phyloP scores from a whole-genome alignment of 345 rosid genomes.

The Cardiospermum halicacabum region DNA sequence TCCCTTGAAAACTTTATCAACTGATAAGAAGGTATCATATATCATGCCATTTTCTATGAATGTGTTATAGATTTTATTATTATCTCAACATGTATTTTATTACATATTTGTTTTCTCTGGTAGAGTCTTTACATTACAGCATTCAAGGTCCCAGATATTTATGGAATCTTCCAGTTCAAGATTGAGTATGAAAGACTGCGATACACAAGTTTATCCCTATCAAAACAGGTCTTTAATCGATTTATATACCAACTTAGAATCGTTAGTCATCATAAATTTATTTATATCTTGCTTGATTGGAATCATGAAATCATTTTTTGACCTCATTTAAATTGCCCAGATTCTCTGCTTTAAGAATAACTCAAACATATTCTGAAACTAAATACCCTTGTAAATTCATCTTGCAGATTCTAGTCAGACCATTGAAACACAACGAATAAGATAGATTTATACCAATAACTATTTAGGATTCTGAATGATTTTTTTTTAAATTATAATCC shows the following conservation, averaged over 20 bases:
- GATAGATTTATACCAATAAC: constrained; percentile 65
- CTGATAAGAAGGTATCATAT: constrained; percentile 44
- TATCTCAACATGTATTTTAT: no score
- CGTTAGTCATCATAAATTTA: no score
- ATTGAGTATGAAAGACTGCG: constrained; percentile 68
- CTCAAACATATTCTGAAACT: no score
- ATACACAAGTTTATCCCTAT: constrained; percentile 57
- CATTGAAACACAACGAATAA: constrained; percentile 65
- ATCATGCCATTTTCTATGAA: not conserved
- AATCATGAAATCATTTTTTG: not conserved
- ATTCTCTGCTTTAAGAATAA: no score
- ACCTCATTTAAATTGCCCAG: no score
- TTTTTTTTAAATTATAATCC: no score
- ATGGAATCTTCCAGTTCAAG: constrained; percentile 75
- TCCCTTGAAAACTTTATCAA: constrained; percentile 57
- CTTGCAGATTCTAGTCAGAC: constrained; percentile 62
- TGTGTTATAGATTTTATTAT: no score
- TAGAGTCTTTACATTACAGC: constrained; percentile 63
- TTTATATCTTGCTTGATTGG: no score
- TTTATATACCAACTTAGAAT: no score
- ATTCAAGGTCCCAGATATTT: constrained; percentile 73
- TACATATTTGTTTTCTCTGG: no score
- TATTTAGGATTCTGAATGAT: no score
- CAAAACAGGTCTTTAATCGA: constrained; percentile 47
- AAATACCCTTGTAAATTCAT: not conserved